Base-by-base conservation (phyloP, 164 flowering plant species). In the Amborella trichopoda region DNA sequence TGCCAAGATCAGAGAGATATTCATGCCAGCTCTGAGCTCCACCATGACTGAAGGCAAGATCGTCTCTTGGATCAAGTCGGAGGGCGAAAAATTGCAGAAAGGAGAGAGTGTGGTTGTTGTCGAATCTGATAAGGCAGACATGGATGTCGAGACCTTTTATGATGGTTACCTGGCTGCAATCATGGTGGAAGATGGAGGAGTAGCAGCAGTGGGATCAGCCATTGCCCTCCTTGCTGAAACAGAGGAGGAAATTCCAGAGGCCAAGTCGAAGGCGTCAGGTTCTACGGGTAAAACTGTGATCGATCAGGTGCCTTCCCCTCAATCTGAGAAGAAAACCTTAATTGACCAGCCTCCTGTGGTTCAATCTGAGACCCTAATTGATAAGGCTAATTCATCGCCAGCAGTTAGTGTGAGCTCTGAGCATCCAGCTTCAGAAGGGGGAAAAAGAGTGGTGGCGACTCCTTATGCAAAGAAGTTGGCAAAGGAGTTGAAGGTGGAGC, bases 11-110 rank as follows among this genome's bases (percentile, higher is more conserved):
- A 80, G 95, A 2, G 96, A 93, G 68, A 88, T 93, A 49, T 93
- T 93, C 83, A 93, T 93, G 96, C 99, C 99, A 6, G 96, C 95
- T 1, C 67, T 88, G 12, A 84, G 95, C 67, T 87, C 96, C 50
- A 93, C 99, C 28, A 93, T 93, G 99, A 93, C 96, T 0, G 96
- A 88, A 53, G 99, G 96, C 3, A 93, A 88, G 68, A 88, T 93
- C 50, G 94, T 84, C 25, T 77, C 91, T 3, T 88, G 96, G 96
- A 52, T 74, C 44, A 91, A 78, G 53, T 75, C 96, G n/a, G 96
- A 87, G 45, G 99, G 96, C 25, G 96, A 88, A 32, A 82, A 77
- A 70, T 73, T 84, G 33, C 40, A 70, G 40, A 88, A 93, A 49
- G 95, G 99, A 6, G 99, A 93, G 52, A 73, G 94, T 22, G 99